These are phyloP conservation scores for Jimgerdemannia flammicorona DNA, from an alignment of 192 early-diverging fungal genomes.

Conservation along the genomic window DNA sequence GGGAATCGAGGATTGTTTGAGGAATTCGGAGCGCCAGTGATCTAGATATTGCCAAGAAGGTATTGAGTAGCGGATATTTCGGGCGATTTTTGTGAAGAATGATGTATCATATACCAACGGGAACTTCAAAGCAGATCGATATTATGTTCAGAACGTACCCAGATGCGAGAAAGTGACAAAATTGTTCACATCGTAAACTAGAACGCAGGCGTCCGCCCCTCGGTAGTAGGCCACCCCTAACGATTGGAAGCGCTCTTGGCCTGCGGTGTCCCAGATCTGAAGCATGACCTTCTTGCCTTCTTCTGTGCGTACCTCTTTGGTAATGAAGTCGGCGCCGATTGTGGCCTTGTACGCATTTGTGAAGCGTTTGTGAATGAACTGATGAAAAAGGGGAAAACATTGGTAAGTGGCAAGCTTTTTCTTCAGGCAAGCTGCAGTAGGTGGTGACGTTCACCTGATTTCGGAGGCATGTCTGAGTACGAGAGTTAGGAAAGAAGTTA, in stretches of 20 bases:
- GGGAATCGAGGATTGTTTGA: slow-evolving; percentile 75
- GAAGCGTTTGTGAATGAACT: slow-evolving; percentile 92
- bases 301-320: slow-evolving; percentile 88
- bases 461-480: slow-evolving; percentile 27
- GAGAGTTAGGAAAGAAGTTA: too few relatives aligned
- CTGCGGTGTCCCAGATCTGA: slow-evolving; percentile 95
- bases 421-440: neutral
- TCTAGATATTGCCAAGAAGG: slow-evolving; percentile 22
- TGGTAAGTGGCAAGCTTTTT: neutral
- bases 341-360: slow-evolving; percentile 97
- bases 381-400: neutral
- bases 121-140: neutral
- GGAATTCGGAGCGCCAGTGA: slow-evolving; percentile 93
- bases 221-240: slow-evolving; percentile 97
- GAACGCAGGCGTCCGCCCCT: slow-evolving; percentile 95
- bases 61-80: neutral
- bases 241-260: slow-evolving; percentile 95
- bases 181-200: slow-evolving; percentile 95
- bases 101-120: too few relatives aligned
- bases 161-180: slow-evolving; percentile 86
- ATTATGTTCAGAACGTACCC: slow-evolving; percentile 25
- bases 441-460: slow-evolving; percentile 19
- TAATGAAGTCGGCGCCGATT: slow-evolving; percentile 97
- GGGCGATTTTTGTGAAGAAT: neutral
- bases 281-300: slow-evolving; percentile 65